These are phyloP conservation scores for Cytospora piceae DNA, from an alignment of 2,329 filamentous ascomycete species.

Conservation along the genomic window DNA sequence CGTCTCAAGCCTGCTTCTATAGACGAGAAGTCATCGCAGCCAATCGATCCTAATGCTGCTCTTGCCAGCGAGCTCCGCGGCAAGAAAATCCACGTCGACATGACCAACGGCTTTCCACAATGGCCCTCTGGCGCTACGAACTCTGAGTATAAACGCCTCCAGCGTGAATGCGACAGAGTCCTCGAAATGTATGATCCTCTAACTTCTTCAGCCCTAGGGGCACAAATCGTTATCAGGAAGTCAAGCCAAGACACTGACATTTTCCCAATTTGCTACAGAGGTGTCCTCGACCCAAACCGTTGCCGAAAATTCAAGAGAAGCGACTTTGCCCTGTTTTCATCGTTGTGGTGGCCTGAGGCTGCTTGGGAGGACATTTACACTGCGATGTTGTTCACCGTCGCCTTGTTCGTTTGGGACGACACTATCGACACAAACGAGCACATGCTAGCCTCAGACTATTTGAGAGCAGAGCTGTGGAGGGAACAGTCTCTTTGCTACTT, in stretches of 20 bases:
- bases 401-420: slow-evolving; percentile 43
- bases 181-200: slow-evolving; percentile 19
- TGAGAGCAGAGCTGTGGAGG: slow-evolving; percentile 38
- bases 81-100: slow-evolving; percentile 25
- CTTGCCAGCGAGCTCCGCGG: slow-evolving; percentile 27
- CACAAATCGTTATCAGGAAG: neutral
- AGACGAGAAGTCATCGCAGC: neutral
- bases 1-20: neutral
- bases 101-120: slow-evolving; percentile 27
- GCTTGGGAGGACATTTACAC: slow-evolving; percentile 40
- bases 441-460: slow-evolving; percentile 37
- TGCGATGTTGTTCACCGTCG: slow-evolving; percentile 39
- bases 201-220: too few species aligned
- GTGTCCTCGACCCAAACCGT: slow-evolving; percentile 37
- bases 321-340: slow-evolving; percentile 40
- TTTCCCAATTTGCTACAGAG: slow-evolving; percentile 31
- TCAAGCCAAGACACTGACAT: neutral
- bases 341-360: slow-evolving; percentile 41
- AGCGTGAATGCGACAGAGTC: slow-evolving; percentile 17
- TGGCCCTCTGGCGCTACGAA: slow-evolving; percentile 23
- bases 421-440: slow-evolving; percentile 41
- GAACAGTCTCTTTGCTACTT: slow-evolving; percentile 38
- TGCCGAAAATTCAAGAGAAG: slow-evolving; percentile 40
- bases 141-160: slow-evolving; percentile 19
- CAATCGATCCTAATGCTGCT: slow-evolving; percentile 14